These are phyloP conservation scores for Cubamyces sp. DNA, from an alignment of 768 basidiomycete genomes.

Conservation along the genomic window DNA sequence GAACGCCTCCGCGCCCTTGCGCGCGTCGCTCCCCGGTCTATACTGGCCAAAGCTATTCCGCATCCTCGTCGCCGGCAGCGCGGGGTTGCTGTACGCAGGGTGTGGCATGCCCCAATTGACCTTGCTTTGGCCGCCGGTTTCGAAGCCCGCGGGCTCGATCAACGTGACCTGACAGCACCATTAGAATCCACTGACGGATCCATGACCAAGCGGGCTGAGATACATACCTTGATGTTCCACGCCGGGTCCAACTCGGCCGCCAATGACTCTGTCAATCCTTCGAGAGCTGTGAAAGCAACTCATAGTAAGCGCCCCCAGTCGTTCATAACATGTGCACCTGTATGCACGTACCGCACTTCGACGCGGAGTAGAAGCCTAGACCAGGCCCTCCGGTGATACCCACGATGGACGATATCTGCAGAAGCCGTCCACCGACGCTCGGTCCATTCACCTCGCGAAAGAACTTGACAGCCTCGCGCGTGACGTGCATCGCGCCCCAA, in stretches of 20 bases:
- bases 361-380: constrained; percentile 12
- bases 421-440: constrained; percentile 15
- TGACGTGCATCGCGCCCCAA: constrained; percentile 36
- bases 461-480: constrained; percentile 33
- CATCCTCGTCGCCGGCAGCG: neutral
- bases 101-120: constrained; percentile 7
- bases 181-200: too few species aligned
- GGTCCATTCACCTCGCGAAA: constrained; percentile 35
- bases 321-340: neutral
- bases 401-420: constrained; percentile 15
- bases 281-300: constrained; percentile 6
- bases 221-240: constrained; percentile 27
- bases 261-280: constrained; percentile 10
- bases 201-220: too few species aligned
- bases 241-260: constrained; percentile 20
- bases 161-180: constrained; percentile 10
- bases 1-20: constrained; percentile 9
- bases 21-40: neutral
- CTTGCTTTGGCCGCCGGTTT: constrained; percentile 6
- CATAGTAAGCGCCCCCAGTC: too few species aligned
- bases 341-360: constrained; percentile 12
- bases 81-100: constrained; percentile 18
- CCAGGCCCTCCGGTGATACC: constrained; percentile 1
- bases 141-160: constrained; percentile 17
- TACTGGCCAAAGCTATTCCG: neutral